Evolutionary conservation across 306 rosid species (phyloP).

Genomic region (Cicer pinnatifidum): DNA sequence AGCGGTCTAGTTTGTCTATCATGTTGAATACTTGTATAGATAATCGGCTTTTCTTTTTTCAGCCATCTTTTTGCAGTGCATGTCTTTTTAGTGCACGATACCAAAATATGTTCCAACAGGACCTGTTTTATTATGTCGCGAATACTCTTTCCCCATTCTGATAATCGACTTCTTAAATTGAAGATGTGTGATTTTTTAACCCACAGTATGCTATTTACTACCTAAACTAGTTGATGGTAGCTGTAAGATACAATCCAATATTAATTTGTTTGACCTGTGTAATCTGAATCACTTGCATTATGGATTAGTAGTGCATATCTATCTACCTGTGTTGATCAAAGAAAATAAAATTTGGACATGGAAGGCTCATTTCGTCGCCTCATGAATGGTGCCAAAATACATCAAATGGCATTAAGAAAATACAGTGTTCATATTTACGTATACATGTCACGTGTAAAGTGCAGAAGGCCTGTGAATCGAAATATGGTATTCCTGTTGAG

Average conservation of each 20-base stretch:
- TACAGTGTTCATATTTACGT: not conserved
- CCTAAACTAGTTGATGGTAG: not conserved
- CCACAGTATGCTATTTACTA: not conserved
- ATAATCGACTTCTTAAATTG: not conserved
- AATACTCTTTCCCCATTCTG: not conserved
- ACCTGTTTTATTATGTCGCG: not conserved
- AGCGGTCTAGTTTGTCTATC: not conserved
- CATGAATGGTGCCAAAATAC: not conserved
- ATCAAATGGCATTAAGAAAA: constrained; percentile 15
- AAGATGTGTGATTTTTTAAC: not conserved
- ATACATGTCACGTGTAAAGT: not conserved
- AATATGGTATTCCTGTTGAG: constrained; percentile 9
- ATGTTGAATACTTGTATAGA: not conserved
- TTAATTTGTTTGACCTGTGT: not conserved
- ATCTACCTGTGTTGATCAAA: not conserved
- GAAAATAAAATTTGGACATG: not conserved
- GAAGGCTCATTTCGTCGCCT: not conserved
- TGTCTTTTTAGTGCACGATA: not conserved
- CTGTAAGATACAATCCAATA: not conserved
- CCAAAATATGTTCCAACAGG: not conserved
- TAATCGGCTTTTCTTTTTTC: constrained; percentile 6
- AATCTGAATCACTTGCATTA: not conserved
- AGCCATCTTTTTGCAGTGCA: not conserved
- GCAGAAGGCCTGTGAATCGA: constrained; percentile 29
- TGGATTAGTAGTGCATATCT: not conserved